These are phyloP conservation scores for Magnolia kwangsiensis DNA, from an alignment of 164 flowering plant species.

Conservation along the genomic window DNA sequence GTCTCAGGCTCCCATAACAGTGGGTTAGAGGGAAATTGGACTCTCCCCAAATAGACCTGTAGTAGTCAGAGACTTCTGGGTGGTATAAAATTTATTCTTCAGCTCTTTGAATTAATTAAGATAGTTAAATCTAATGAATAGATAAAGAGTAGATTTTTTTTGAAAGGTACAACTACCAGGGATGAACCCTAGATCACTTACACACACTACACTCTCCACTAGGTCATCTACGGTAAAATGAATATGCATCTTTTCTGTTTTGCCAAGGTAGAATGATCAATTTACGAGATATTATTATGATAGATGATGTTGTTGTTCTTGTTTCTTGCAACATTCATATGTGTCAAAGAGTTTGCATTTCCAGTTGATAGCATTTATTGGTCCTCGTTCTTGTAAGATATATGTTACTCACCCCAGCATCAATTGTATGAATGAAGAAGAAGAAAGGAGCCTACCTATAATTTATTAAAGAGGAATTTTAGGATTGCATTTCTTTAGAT, in stretches of 20 bases:
- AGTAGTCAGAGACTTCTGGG: constrained; percentile 40
- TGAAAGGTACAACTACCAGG: too few species aligned
- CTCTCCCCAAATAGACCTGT: constrained; percentile 21
- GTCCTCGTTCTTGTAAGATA: constrained; percentile 46
- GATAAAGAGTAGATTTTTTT: not conserved
- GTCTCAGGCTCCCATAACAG: constrained; percentile 30
- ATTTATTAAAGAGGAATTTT: too few species aligned
- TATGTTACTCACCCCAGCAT: constrained; percentile 32
- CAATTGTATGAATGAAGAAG: not conserved
- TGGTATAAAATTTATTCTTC: constrained; percentile 19
- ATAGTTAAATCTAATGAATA: not conserved
- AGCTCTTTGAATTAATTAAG: not conserved
- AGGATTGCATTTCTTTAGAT: too few species aligned
- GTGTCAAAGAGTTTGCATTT: constrained; percentile 24
- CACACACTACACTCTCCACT: too few species aligned
- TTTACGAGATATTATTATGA: not conserved
- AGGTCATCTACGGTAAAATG: not conserved
- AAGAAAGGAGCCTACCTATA: not conserved
- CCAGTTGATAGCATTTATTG: constrained; percentile 31
- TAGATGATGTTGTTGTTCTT: not conserved
- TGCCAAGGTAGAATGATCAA: not conserved
- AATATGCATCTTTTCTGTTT: not conserved
- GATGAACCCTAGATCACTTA: too few species aligned
- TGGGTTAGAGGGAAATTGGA: constrained; percentile 42
- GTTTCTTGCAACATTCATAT: constrained; percentile 31